These are phyloP conservation scores for Ramularia collo-cygni DNA, from an alignment of 2,329 filamentous ascomycete species.

Conservation along the genomic window DNA sequence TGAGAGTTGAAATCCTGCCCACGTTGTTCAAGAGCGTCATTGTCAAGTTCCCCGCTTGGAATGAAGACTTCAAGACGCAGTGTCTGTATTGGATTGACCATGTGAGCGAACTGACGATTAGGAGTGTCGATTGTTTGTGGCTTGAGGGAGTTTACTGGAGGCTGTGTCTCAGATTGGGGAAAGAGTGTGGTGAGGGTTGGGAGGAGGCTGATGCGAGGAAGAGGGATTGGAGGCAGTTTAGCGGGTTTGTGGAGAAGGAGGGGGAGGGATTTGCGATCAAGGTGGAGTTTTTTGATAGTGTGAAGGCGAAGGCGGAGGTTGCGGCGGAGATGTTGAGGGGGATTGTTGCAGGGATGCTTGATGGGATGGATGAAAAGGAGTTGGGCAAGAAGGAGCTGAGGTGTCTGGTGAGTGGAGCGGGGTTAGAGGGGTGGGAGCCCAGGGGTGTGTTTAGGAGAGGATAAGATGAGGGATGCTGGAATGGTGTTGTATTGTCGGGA, in stretches of 20 bases:
- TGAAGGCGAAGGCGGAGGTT: conserved; percentile 3
- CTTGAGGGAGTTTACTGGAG: conserved; percentile 15
- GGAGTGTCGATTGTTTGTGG: conserved; percentile 14
- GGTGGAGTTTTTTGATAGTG: conserved; percentile 9
- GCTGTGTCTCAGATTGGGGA: conserved; percentile 1
- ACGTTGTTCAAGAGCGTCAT: conserved; percentile 10
- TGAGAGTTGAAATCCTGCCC: conserved; percentile 9
- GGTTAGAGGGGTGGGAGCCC: conserved; percentile 9
- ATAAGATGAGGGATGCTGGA: too few relatives aligned
- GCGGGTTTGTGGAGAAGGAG: conserved; percentile 5
- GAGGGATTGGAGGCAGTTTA: conserved; percentile 8
- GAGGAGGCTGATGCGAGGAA: conserved; percentile 12
- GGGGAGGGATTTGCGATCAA: conserved; percentile 8
- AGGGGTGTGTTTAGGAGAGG: too few relatives aligned
- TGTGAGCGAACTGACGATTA: conserved; percentile 10
- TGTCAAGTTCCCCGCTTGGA: conserved; percentile 16
- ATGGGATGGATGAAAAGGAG: background rate
- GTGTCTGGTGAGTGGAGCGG: conserved; percentile 2
- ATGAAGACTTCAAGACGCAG: conserved; percentile 13
- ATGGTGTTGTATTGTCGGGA: too few relatives aligned
- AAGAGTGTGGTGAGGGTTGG: background rate
- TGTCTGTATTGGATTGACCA: conserved; percentile 12
- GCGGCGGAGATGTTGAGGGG: background rate
- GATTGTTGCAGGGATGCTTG: conserved; percentile 7
- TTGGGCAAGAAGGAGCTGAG: conserved; percentile 8